Conservation (phyloP, 31 red algal species). For the Asparagopsis taxiformis region DNA sequence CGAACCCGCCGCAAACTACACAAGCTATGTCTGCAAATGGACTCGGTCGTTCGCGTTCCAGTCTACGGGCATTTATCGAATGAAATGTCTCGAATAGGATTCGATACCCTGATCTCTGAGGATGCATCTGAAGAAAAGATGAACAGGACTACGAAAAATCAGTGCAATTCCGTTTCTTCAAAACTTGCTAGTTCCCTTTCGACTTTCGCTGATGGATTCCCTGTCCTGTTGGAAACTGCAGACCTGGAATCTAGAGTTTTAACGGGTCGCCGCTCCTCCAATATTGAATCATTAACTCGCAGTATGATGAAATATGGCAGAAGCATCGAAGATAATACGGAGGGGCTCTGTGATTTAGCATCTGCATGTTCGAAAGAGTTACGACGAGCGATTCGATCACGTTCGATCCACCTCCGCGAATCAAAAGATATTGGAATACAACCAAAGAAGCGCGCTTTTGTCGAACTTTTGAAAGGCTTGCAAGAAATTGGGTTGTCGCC, state of each 20-base stretch:
- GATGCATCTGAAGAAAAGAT: not conserved
- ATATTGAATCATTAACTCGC: not conserved
- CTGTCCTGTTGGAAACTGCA: not conserved
- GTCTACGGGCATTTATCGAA: slow-evolving; percentile 35
- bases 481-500: slow-evolving; percentile 51
- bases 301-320: not conserved
- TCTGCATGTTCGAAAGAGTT: not conserved
- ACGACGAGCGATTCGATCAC: slow-evolving; percentile 3
- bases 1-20: slow-evolving; percentile 69
- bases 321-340: not conserved
- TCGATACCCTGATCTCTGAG: slow-evolving; percentile 3
- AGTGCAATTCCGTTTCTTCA: not conserved
- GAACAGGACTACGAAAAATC: not conserved
- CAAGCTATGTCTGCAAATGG: slow-evolving; percentile 78
- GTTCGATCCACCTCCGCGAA: slow-evolving; percentile 8
- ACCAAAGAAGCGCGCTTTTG: slow-evolving; percentile 53
- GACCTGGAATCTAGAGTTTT: not conserved
- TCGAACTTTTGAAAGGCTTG: slow-evolving; percentile 47
- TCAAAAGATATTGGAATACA: slow-evolving; percentile 31
- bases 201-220: not conserved
- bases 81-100: slow-evolving; percentile 24
- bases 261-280: not conserved
- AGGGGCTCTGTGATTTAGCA: slow-evolving; percentile 4
- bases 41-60: slow-evolving; percentile 51
- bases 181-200: not conserved